Conservation (phyloP, 1,284 basidiomycete species). For the Boletus semigastroideus region DNA sequence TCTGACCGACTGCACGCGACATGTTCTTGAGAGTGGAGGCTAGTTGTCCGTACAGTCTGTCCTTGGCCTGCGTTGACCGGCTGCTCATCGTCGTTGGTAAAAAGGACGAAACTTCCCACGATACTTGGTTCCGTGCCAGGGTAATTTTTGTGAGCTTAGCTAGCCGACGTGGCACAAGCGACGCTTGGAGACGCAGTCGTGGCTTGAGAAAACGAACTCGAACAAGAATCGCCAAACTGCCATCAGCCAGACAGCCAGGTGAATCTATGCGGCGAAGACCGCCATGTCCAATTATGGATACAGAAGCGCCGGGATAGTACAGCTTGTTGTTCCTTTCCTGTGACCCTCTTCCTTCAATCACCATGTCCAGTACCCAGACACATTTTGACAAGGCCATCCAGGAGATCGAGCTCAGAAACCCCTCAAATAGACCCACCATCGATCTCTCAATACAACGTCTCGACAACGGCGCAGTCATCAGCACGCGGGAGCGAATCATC, state of each 20-base stretch:
- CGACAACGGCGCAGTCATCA: conserved; percentile 84
- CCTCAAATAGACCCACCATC: conserved; percentile 56
- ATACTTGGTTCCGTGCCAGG: no score
- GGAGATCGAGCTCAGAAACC: conserved; percentile 62
- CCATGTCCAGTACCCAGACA: conserved; percentile 40
- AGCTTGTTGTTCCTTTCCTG: conserved; percentile 6
- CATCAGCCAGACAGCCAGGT: not conserved
- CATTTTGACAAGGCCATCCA: conserved; percentile 74
- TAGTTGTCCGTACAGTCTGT: conserved; percentile 68
- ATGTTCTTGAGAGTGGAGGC: conserved; percentile 60
- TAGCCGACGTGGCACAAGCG: not conserved
- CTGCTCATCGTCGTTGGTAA: conserved; percentile 17
- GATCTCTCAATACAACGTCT: conserved; percentile 88
- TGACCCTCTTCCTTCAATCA: conserved; percentile 16
- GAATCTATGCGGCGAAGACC: not conserved
- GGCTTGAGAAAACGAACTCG: not conserved
- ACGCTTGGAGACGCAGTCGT: not conserved
- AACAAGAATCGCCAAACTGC: not conserved
- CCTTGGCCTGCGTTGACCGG: conserved; percentile 69
- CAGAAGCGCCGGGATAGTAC: not conserved
- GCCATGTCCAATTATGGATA: conserved; percentile 21
- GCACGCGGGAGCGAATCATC: conserved; percentile 80
- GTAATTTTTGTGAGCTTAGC: not conserved
- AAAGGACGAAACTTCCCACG: conserved; percentile 16
- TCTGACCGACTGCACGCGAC: conserved; percentile 59